These are phyloP conservation scores for Biancaea sappan DNA, from an alignment of 306 rosid species.

Conservation along the genomic window DNA sequence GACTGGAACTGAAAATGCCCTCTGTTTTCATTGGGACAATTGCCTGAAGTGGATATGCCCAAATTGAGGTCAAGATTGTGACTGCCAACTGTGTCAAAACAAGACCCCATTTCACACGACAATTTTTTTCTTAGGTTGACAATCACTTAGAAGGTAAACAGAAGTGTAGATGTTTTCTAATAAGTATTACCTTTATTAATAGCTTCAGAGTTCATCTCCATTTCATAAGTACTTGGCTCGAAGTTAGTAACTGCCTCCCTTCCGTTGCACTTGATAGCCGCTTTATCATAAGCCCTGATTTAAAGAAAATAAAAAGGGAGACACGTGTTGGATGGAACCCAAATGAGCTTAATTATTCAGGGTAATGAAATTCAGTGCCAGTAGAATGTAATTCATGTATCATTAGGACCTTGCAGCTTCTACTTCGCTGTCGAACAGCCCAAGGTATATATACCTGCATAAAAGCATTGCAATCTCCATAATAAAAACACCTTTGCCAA, in stretches of 20 bases:
- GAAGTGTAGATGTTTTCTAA: not conserved
- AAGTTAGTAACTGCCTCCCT: constrained; percentile 98
- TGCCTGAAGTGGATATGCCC: constrained; percentile 74
- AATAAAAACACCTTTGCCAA: constrained; percentile 80
- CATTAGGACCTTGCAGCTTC: constrained; percentile 99
- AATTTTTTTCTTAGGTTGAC: not conserved
- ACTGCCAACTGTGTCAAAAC: constrained; percentile 51
- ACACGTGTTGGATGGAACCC: constrained; percentile 71
- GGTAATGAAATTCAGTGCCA: constrained; percentile 72
- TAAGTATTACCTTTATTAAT: constrained; percentile 56
- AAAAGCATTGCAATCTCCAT: constrained; percentile 84
- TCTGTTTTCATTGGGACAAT: constrained; percentile 45
- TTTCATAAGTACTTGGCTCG: constrained; percentile 81
- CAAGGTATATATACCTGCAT: constrained; percentile 99
- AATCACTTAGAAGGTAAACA: not conserved
- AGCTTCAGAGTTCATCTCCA: constrained; percentile 57
- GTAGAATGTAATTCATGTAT: constrained; percentile 81
- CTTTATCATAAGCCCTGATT: constrained; percentile 98
- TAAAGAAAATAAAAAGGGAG: constrained; percentile 77
- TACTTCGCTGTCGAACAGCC: constrained; percentile 99
- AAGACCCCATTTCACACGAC: constrained; percentile 11
- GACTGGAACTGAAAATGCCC: constrained; percentile 53
- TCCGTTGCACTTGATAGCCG: constrained; percentile 94
- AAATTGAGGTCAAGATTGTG: constrained; percentile 88
- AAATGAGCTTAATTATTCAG: constrained; percentile 65